A percentile compares a stretch with the other conserved stretches of the same genome.
Conservation (phyloP, 768 basidiomycete genomes). For the Pluteus cervinus region DNA sequence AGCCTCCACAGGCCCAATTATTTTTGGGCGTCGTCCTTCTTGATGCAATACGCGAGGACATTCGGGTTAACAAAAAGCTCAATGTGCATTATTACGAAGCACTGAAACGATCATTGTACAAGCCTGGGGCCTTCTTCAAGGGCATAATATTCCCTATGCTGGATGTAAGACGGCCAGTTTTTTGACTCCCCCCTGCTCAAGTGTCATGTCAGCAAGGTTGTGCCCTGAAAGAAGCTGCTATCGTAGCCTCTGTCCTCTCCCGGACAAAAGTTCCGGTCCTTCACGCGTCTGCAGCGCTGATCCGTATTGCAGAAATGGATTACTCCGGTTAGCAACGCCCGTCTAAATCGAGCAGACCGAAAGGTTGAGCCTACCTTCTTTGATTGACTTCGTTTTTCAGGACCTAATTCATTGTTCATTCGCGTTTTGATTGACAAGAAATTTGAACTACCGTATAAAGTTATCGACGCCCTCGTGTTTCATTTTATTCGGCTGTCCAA, state of each 20-base stretch:
- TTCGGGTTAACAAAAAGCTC: constrained; percentile 79
- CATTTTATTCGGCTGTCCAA: constrained; percentile 97
- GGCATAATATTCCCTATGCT: constrained; percentile 94
- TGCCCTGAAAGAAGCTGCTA: constrained; percentile 90
- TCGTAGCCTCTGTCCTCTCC: constrained; percentile 85
- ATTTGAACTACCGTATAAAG: constrained; percentile 95
- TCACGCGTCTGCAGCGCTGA: constrained; percentile 91
- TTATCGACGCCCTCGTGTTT: constrained; percentile 94
- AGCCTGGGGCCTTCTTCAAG: constrained; percentile 98
- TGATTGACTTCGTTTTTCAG: constrained; percentile 25
- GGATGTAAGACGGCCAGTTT: constrained; percentile 50
- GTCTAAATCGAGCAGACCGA: constrained; percentile 1
- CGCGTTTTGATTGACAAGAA: constrained; percentile 97
- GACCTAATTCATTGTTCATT: constrained; percentile 95
- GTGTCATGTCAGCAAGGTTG: constrained; percentile 50
- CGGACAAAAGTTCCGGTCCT: constrained; percentile 94
- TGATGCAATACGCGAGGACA: constrained; percentile 86
- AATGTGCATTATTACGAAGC: constrained; percentile 92
- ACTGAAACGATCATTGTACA: constrained; percentile 89
- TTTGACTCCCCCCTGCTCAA: neutral
- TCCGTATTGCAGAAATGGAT: constrained; percentile 94
- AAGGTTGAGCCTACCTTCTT: constrained; percentile 8
- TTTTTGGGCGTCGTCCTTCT: constrained; percentile 90
- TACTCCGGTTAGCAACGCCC: constrained; percentile 60
- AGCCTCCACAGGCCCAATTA: constrained; percentile 88